These are phyloP conservation scores for Coniosporium uncinatum DNA, from an alignment of 2,329 filamentous ascomycete genomes.

Conservation along the genomic window DNA sequence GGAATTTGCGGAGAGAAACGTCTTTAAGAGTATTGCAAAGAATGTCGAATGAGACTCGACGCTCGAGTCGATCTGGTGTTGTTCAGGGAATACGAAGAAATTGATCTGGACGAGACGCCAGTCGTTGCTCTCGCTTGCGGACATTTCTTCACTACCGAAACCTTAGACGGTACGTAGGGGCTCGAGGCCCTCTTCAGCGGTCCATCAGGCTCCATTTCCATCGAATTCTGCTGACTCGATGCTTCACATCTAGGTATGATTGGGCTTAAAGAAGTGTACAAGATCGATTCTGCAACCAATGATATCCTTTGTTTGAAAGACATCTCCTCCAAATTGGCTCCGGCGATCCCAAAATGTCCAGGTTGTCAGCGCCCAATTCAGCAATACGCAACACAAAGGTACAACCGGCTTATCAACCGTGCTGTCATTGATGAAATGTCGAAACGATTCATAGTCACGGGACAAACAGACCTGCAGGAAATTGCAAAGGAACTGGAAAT, in stretches of 20 bases:
- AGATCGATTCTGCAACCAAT: background rate
- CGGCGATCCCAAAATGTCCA: slow-evolving; percentile 21
- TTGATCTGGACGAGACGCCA: slow-evolving; percentile 20
- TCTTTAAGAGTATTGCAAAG: slow-evolving; percentile 14
- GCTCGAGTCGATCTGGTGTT: slow-evolving; percentile 18
- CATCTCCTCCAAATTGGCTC: slow-evolving; percentile 14
- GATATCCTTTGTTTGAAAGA: slow-evolving; percentile 10
- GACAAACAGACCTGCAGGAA: background rate
- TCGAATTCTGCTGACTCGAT: background rate
- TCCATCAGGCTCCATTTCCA: too few relatives aligned
- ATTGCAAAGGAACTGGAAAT: background rate
- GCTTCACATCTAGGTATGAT: background rate
- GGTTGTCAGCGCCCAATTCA: slow-evolving; percentile 22
- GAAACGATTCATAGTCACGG: slow-evolving; percentile 25
- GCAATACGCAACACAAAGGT: slow-evolving; percentile 24
- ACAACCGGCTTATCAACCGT: slow-evolving; percentile 27
- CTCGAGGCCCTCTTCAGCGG: too few relatives aligned
- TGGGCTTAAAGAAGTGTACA: slow-evolving; percentile 14
- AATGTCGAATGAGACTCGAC: slow-evolving; percentile 13
- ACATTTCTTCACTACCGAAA: slow-evolving; percentile 23
- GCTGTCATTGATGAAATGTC: slow-evolving; percentile 29
- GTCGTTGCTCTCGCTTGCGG: slow-evolving; percentile 18
- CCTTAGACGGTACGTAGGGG: slow-evolving; percentile 18
- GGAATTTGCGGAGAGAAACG: slow-evolving; percentile 22
- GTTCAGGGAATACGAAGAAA: slow-evolving; percentile 14